These are phyloP conservation scores for Coleophoma crateriformis DNA, from an alignment of 2,329 filamentous ascomycete species.

Conservation along the genomic window DNA sequence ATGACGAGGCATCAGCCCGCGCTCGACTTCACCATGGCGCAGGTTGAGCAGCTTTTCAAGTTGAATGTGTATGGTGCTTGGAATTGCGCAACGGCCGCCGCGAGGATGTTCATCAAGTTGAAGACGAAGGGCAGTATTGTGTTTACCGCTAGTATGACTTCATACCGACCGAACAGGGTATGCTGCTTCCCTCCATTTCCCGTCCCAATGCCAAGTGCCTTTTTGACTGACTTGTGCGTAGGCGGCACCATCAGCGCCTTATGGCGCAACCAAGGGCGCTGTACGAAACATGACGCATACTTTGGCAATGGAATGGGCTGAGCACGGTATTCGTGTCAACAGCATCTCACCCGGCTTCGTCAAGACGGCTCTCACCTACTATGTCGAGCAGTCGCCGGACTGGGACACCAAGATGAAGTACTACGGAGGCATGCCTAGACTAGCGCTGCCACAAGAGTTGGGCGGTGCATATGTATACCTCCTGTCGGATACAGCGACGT, in stretches of 20 bases:
- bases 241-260: constrained; percentile 30
- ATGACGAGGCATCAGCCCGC: constrained; percentile 46
- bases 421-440: constrained; percentile 45
- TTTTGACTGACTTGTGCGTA: not conserved
- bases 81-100: constrained; percentile 35
- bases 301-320: constrained; percentile 31
- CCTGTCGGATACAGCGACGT: constrained; percentile 27
- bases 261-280: constrained; percentile 38
- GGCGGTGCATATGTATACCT: constrained; percentile 24
- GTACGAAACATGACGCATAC: constrained; percentile 31
- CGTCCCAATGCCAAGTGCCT: not conserved
- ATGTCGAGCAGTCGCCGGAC: constrained; percentile 40
- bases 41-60: constrained; percentile 37
- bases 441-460: constrained; percentile 42
- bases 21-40: constrained; percentile 41
- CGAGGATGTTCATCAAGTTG: constrained; percentile 37
- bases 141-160: constrained; percentile 41
- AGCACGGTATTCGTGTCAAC: constrained; percentile 30
- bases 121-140: constrained; percentile 39
- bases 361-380: constrained; percentile 35
- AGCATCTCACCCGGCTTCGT: constrained; percentile 29
- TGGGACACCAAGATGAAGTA: constrained; percentile 48
- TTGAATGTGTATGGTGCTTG: constrained; percentile 41
- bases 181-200: not conserved
- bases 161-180: constrained; percentile 38